phyloP scores from a whole-genome alignment of 192 early-diverging fungal genomes.

The Pilaira anomala region DNA sequence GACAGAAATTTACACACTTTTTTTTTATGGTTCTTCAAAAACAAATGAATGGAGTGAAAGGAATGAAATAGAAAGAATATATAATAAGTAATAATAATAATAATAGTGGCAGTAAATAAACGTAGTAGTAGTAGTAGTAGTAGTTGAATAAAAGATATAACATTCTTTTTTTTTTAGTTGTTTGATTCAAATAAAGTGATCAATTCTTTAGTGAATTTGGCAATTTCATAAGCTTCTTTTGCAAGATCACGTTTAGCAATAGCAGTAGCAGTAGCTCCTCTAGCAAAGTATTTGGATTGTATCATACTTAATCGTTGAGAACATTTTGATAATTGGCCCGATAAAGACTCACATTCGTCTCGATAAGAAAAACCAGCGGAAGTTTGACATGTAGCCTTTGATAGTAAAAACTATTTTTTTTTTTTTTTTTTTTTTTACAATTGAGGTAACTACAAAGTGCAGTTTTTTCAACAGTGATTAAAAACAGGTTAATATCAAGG shows the following conservation, averaged over 20 bases:
- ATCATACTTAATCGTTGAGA: conserved; percentile 1
- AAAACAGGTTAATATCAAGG: too few relatives aligned
- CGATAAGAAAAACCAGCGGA: not conserved
- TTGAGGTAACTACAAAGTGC: conserved; percentile 35
- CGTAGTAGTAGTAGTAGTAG: not conserved
- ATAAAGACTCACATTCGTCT: not conserved
- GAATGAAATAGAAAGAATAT: too few relatives aligned
- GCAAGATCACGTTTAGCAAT: conserved; percentile 84
- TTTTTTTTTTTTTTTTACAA: too few relatives aligned
- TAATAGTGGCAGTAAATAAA: too few relatives aligned
- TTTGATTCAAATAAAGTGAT: conserved; percentile 58
- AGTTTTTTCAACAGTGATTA: too few relatives aligned
- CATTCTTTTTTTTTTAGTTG: not conserved
- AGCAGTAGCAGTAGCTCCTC: conserved; percentile 46
- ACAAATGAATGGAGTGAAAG: too few relatives aligned
- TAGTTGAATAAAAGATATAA: not conserved
- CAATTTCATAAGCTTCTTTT: conserved; percentile 84
- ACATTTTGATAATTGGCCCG: conserved; percentile 1
- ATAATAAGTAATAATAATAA: too few relatives aligned
- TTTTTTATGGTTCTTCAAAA: too few relatives aligned
- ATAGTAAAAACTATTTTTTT: too few relatives aligned
- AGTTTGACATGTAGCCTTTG: conserved; percentile 44
- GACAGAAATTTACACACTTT: too few relatives aligned
- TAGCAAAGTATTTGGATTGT: conserved; percentile 2
- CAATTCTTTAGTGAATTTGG: conserved; percentile 83